Evolutionary conservation across 768 basidiomycete species (phyloP), one percentile per base, ranked within the genome.

Genomic region (Leucocoprinus leucothites): DNA sequence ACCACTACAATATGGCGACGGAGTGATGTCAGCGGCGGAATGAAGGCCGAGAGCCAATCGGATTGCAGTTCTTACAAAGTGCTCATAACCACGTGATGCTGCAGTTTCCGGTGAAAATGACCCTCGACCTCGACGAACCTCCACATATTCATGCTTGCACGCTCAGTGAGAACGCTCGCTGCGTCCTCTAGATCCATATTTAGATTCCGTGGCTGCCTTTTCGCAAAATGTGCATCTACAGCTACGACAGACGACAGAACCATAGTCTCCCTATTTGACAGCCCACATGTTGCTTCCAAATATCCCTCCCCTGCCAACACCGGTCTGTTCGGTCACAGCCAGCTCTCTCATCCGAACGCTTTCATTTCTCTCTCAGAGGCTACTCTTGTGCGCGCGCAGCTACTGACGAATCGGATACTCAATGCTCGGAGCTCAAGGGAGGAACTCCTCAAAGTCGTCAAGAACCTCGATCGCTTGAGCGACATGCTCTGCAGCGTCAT

Each of bases 401-500:
- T 89, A 26, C 78, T 98, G 51, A 95, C 96, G 14, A 81, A 87
- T 53, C 85, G 97, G 41, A 91, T 98, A 22, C 70, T 89, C 48
- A 79, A 81, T 13, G 87, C 91, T 8, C 76, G 82, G 64, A 78
- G 88, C 64, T 87, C 89, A 3, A 78, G 83, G 35, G 71, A 76
- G 49, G 94, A 96, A 68, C 76, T 96, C 46, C 74, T 86, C 57
- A 82, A 86, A 70, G 93, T 93, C 9, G 91, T 98, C 57, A 98
- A 98, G 78, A 97, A 96, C 68, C 73, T 99, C 58, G 97, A 99
- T 75, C 79, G 96, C 58, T 84, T 99, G 61, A 98, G 95, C 67
- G 95, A 99, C 74, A 79, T 96, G 70, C 75, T 99, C 2, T 99
- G 97, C 64, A 87, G 91, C 9, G 94, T 99, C 58, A 98, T 98